phyloP scores from a whole-genome alignment of 2,329 filamentous ascomycete genomes.

The Ambrosiella cleistominuta region DNA sequence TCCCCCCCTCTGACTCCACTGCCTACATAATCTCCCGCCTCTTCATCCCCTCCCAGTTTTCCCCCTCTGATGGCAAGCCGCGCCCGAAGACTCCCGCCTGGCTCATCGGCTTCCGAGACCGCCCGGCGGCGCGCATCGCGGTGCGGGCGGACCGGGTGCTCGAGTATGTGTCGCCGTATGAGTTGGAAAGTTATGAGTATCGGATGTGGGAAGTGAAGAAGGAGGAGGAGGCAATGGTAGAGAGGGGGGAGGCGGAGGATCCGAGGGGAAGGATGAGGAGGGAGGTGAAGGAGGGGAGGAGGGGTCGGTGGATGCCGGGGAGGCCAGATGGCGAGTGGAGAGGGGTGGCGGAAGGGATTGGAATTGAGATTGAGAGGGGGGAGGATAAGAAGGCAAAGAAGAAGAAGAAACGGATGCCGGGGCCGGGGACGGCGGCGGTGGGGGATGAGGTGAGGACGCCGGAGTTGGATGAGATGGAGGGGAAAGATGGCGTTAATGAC shows the following conservation, averaged over 20 bases:
- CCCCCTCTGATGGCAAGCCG: constrained; percentile 21
- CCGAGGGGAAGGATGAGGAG: not conserved
- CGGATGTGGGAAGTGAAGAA: constrained; percentile 26
- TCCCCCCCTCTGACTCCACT: constrained; percentile 31
- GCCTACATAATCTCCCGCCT: constrained; percentile 40
- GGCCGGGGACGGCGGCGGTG: not conserved
- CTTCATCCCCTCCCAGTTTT: constrained; percentile 24
- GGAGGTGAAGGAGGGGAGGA: not conserved
- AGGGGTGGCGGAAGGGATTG: not conserved
- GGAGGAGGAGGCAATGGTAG: constrained; percentile 20
- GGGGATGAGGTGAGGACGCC: not conserved
- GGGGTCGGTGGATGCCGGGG: not conserved
- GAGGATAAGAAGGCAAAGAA: not conserved
- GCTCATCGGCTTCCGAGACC: constrained; percentile 35
- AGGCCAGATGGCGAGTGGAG: not conserved
- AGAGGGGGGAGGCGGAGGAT: constrained; percentile 14
- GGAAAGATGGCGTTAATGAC: not conserved
- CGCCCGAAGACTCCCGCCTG: constrained; percentile 32
- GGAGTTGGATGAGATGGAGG: not conserved
- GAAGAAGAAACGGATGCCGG: not conserved
- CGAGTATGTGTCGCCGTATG: constrained; percentile 40
- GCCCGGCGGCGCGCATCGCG: constrained; percentile 29
- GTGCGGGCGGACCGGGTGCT: constrained; percentile 31
- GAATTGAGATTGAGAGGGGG: not conserved
- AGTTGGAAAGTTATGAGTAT: constrained; percentile 40